phyloP scores from a whole-genome alignment of 257 asterid genomes.

The Nicotiana attenuata region DNA sequence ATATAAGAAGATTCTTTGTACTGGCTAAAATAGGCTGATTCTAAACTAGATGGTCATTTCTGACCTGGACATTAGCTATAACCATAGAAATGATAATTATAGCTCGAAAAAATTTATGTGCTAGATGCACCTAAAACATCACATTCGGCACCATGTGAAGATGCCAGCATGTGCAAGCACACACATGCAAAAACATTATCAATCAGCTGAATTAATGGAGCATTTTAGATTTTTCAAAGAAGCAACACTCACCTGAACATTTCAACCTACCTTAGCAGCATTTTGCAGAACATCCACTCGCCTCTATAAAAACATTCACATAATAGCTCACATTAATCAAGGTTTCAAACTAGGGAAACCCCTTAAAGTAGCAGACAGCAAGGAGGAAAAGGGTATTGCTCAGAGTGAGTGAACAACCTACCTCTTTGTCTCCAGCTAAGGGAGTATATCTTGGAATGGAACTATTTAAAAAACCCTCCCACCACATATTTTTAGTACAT shows the following conservation, averaged over 20 bases:
- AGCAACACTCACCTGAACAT: conserved; percentile 95
- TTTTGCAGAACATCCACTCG: conserved; percentile 82
- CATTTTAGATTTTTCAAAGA: conserved; percentile 4
- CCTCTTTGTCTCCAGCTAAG: conserved; percentile 58
- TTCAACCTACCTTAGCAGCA: conserved; percentile 79
- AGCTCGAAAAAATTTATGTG: neutral
- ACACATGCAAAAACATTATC: neutral
- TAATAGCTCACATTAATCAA: conserved; percentile 30
- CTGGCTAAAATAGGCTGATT: neutral
- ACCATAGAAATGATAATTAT: neutral
- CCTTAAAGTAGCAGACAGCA: conserved; percentile 37
- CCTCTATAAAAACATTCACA: conserved; percentile 70
- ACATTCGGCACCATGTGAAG: neutral
- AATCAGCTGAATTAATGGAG: neutral
- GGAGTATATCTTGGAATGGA: conserved; percentile 59
- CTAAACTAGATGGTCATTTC: neutral
- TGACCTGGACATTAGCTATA: neutral
- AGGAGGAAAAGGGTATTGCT: conserved; percentile 54
- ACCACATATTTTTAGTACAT: conserved; percentile 65
- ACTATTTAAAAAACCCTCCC: conserved; percentile 58
- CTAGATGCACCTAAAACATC: neutral
- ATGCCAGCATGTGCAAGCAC: neutral
- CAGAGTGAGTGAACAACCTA: conserved; percentile 60
- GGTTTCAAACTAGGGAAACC: conserved; percentile 44
- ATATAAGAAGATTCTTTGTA: neutral